Evolutionary conservation across 2,329 filamentous ascomycete species (phyloP).

Genomic region (Aspergillus novofumigatus): DNA sequence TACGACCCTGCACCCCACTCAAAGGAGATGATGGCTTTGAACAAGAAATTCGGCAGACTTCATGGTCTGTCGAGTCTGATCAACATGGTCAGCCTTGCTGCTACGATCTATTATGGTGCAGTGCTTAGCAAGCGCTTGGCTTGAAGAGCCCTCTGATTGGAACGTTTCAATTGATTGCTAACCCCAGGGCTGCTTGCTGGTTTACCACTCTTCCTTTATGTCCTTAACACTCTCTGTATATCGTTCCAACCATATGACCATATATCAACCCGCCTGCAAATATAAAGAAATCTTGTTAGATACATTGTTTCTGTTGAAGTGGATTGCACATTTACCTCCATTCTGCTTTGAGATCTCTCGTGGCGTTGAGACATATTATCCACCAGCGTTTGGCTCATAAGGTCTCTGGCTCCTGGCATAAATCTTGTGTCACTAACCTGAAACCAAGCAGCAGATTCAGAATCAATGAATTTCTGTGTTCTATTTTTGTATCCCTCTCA

Average conservation of each 20-base stretch:
- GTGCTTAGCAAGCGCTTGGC: constrained; percentile 55
- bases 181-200: background rate
- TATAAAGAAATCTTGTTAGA: background rate
- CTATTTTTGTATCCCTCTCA: background rate
- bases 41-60: constrained; percentile 71
- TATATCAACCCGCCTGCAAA: background rate
- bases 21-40: constrained; percentile 75
- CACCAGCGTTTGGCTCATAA: too few relatives aligned
- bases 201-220: background rate
- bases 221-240: background rate
- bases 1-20: constrained; percentile 76
- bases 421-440: background rate
- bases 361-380: background rate
- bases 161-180: background rate
- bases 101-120: constrained; percentile 73
- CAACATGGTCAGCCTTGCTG: constrained; percentile 68
- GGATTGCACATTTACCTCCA: background rate
- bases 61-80: constrained; percentile 79
- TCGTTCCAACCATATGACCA: background rate
- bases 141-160: background rate
- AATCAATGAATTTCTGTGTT: background rate
- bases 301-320: background rate
- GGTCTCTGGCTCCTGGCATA: too few relatives aligned
- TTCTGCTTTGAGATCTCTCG: background rate
- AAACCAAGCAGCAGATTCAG: background rate